Conservation (phyloP, 352 stramenopile genomes). For the Phytophthora melonis region DNA sequence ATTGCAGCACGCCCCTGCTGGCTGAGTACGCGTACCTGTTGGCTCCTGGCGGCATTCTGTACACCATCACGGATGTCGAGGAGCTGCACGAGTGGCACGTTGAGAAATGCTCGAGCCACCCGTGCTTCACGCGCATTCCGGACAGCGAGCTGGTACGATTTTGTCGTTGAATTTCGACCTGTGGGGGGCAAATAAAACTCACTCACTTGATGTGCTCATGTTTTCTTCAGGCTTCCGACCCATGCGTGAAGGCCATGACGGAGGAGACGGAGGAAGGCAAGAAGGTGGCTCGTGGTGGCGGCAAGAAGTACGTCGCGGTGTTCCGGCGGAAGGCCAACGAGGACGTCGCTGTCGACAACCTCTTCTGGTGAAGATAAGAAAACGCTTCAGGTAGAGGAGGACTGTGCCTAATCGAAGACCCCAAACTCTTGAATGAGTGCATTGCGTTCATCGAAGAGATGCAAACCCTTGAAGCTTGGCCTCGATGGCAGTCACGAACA, state of each 20-base stretch:
- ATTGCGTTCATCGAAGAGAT: no score
- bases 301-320: slow-evolving; percentile 91
- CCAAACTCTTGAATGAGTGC: slow-evolving; percentile 6
- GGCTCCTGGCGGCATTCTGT: slow-evolving; percentile 92
- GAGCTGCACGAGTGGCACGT: slow-evolving; percentile 99
- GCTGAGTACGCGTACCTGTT: slow-evolving; percentile 98
- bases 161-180: background rate
- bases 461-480: no score
- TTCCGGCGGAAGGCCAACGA: slow-evolving; percentile 79
- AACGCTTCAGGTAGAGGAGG: slow-evolving; percentile 5
- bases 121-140: slow-evolving; percentile 92
- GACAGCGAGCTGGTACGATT: slow-evolving; percentile 84
- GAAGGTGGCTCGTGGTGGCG: slow-evolving; percentile 94
- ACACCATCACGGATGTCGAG: slow-evolving; percentile 99
- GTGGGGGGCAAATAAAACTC: background rate
- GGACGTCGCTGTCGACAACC: slow-evolving; percentile 63
- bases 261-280: slow-evolving; percentile 98
- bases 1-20: slow-evolving; percentile 88
- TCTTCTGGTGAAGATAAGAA: slow-evolving; percentile 64
- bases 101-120: slow-evolving; percentile 94
- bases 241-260: slow-evolving; percentile 96
- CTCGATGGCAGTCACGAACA: no score
- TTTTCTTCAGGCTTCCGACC: slow-evolving; percentile 75
- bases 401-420: background rate
- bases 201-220: background rate